Evolutionary conservation across 352 stramenopile genomes (phyloP), one percentile per base, ranked within the genome.

Genomic region (Phytophthora cryptogea): DNA sequence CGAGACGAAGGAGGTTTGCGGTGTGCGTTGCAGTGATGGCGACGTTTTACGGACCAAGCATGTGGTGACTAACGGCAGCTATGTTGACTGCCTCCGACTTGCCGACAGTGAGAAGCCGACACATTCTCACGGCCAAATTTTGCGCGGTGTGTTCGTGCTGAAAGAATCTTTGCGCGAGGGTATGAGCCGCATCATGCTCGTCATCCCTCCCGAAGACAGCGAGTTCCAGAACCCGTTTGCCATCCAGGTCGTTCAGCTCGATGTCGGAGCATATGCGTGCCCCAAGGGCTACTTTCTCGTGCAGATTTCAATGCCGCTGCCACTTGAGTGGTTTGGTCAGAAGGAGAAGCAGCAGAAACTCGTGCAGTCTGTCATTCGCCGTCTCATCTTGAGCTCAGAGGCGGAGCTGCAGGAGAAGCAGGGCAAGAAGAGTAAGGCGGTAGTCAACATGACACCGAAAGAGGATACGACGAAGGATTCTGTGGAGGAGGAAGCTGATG

Each of bases 241-340:
- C 7, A 64, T 95, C 33, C 83, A 93, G 37, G 67, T 89, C 32
- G 53, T 95, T 14, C 83, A 94, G 50, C 73, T 92, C 2, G 86
- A 95, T 50, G 64, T 54, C 2, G 70, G 78, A n/a, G 74, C 73
- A 5, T 86, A 80, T 43, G 83, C 82, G 35, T 91, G 81, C 59
- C 83, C 83, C 3, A 72, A 73, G 8, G 80, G 70, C 11, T 73
- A 70, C 9, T 91, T 76, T 32, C 50, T 91, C 0, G 68, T 92
- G 27, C 85, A 94, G 17, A 54, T 95, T 6, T 83, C 80, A 8
- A 92, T 80, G 68, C 52, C 71, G 3, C 33, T 88, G 26, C 72
- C 78, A 4, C 30, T 40, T 0, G 74, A 83, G 30, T 86, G 76
- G 72, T 59, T 75, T 0, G 44, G 66, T 2, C 54, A 90, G 30